Conservation (phyloP, 2,329 filamentous ascomycete species). For the Neurospora sp. region DNA sequence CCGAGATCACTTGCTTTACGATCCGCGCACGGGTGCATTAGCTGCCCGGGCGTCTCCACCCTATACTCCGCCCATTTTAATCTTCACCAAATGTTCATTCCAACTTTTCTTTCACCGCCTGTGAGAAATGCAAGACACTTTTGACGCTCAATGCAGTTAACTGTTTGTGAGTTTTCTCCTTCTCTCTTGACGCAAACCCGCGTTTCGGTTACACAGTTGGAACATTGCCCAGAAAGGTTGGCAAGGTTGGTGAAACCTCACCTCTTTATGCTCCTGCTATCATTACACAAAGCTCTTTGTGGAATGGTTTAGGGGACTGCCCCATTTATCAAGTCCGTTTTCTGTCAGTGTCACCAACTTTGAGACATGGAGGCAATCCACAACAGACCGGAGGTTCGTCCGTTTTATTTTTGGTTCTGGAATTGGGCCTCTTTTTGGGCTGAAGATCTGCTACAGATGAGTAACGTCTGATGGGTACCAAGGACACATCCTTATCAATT, state of each 20-base stretch:
- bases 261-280: background rate
- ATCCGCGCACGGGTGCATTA: background rate
- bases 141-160: background rate
- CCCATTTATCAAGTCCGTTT: background rate
- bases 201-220: background rate
- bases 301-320: background rate
- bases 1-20: background rate
- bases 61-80: background rate
- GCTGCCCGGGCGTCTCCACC: background rate
- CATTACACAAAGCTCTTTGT: background rate
- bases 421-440: background rate
- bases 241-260: background rate
- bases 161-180: background rate
- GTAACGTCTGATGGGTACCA: background rate
- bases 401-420: background rate
- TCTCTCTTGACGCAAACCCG: background rate
- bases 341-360: background rate
- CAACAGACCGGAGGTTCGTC: background rate
- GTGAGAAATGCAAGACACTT: background rate
- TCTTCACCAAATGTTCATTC: background rate
- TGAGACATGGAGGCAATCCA: background rate
- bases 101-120: background rate
- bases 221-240: background rate
- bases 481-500: background rate
- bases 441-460: background rate